Conservation (phyloP, 1,284 basidiomycete species). For the Tylopilus orsonianus region DNA sequence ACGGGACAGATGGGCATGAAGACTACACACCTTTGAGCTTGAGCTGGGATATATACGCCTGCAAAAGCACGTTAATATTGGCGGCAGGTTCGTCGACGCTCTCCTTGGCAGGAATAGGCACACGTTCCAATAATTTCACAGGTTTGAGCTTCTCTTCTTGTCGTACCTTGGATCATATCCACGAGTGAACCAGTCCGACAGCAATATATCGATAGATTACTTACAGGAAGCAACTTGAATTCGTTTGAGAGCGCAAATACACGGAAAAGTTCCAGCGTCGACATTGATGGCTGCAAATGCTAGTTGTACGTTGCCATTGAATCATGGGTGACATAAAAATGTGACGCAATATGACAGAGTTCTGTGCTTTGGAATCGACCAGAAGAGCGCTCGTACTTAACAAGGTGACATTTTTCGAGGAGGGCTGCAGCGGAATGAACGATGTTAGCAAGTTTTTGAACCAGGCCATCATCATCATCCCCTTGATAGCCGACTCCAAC, state of each 20-base stretch:
- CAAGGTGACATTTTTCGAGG: constrained; percentile 90
- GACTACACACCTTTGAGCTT: constrained; percentile 75
- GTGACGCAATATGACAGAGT: constrained; percentile 91
- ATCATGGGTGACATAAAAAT: constrained; percentile 95
- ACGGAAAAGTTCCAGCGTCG: constrained; percentile 89
- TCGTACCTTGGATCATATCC: constrained; percentile 42
- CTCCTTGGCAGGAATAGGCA: constrained; percentile 98
- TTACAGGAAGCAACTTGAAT: constrained; percentile 91
- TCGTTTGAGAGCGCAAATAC: constrained; percentile 97
- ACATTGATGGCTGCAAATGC: constrained; percentile 87
- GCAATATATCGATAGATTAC: constrained; percentile 19
- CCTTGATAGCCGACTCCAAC: constrained; percentile 91
- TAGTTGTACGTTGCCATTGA: constrained; percentile 98
- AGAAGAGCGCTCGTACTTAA: constrained; percentile 91
- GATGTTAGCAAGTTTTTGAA: constrained; percentile 96
- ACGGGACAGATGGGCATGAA: background rate
- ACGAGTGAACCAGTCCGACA: background rate
- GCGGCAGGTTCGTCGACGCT: constrained; percentile 93
- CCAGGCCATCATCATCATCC: constrained; percentile 77
- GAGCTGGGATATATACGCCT: constrained; percentile 93
- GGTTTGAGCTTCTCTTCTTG: constrained; percentile 88
- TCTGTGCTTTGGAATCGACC: constrained; percentile 92
- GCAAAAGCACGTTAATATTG: constrained; percentile 96
- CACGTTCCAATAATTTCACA: constrained; percentile 90
- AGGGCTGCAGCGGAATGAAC: constrained; percentile 92